Percentiles rank a stretch among this genome's conserved stretches.
Conservation (phyloP, 2,329 filamentous ascomycete species). For the Didymella lethalis region DNA sequence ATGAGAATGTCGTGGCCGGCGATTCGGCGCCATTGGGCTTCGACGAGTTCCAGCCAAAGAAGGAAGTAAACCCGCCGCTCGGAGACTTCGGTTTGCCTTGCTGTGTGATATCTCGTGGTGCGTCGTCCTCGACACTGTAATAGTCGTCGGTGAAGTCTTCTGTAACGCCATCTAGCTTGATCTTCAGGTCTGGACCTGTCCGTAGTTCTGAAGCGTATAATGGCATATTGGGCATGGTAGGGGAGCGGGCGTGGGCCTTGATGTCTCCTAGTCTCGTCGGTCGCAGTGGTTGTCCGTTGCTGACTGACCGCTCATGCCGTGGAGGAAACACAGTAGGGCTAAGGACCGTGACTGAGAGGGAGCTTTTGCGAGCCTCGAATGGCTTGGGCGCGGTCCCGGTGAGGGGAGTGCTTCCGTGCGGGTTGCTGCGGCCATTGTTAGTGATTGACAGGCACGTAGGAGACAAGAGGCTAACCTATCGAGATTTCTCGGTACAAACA, state of each 20-base stretch:
- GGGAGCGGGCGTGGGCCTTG: slow-evolving; percentile 44
- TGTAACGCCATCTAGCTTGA: slow-evolving; percentile 49
- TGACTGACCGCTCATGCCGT: slow-evolving; percentile 49
- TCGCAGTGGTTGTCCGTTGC: slow-evolving; percentile 43
- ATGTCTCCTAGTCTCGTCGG: slow-evolving; percentile 39
- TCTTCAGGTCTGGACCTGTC: slow-evolving; percentile 41
- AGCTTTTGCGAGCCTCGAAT: slow-evolving; percentile 35
- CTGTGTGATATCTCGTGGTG: slow-evolving; percentile 27
- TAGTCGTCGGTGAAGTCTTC: slow-evolving; percentile 50
- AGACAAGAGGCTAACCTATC: slow-evolving; percentile 46
- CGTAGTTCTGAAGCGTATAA: slow-evolving; percentile 39
- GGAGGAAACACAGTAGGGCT: slow-evolving; percentile 23
- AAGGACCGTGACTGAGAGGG: slow-evolving; percentile 28
- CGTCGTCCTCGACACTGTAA: slow-evolving; percentile 41
- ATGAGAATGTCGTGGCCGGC: slow-evolving; percentile 69
- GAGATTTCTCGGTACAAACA: slow-evolving; percentile 49
- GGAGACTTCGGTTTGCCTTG: slow-evolving; percentile 55
- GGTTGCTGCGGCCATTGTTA: slow-evolving; percentile 42
- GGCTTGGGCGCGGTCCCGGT: slow-evolving; percentile 36
- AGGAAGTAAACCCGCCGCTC: slow-evolving; percentile 66
- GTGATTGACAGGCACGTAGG: slow-evolving; percentile 13
- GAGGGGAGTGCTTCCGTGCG: slow-evolving; percentile 46
- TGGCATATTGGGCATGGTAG: slow-evolving; percentile 52
- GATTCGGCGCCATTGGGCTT: slow-evolving; percentile 63
- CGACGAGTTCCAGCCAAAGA: slow-evolving; percentile 71